Evolutionary conservation across 2,329 filamentous ascomycete genomes (phyloP), one percentile per base, ranked within the genome.

Genomic region (Hypoxylon sp.): DNA sequence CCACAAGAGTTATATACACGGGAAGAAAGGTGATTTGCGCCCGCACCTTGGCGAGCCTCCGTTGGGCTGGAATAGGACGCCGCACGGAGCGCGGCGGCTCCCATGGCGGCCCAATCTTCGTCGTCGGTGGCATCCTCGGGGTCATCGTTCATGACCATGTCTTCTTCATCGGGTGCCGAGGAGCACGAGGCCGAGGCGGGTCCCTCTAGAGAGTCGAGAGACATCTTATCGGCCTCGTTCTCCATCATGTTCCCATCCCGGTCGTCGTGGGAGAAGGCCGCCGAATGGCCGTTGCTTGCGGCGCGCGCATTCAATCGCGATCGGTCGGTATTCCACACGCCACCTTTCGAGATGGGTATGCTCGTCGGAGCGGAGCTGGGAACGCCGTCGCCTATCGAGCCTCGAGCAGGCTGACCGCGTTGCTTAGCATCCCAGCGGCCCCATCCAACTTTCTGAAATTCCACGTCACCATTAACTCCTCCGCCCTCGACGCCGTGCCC

Each of bases 391-490:
- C 62, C 66, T 68, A 78, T 60, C 38, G 70, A 64, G 58, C 78
- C 73, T 62, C 81, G 79, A 60, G 78, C 68, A 38, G 83, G 78
- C 60, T 90, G 84, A 51, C 88, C 90, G 68, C 86, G 86, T 72
- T 86, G 83, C 72, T 87, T 87, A 60, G 93, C 95, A 75, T 96
- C 90, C 94, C 94, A 99, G 65, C 92, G 87, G 58, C 95, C 95
- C 94, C 94, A 98, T 71, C 94, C 94, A 57, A 97, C 92, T 81
- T 98, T 98, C 75, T 96, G 90, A 72, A 96, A 98, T 71, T 88
- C 83, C 69, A 95, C 88, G 67, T 91, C 88, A 65, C 88, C 88
- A 61, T 88, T 81, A 60, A 83, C 72, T 54, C 84, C 84, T 60
- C 86, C 85, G 57, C 83, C 82, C 63, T 86, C 82, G 52, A 77